phyloP scores from a whole-genome alignment of 805 yeast genomes.

The Cyberlindnera misumaiensis region DNA sequence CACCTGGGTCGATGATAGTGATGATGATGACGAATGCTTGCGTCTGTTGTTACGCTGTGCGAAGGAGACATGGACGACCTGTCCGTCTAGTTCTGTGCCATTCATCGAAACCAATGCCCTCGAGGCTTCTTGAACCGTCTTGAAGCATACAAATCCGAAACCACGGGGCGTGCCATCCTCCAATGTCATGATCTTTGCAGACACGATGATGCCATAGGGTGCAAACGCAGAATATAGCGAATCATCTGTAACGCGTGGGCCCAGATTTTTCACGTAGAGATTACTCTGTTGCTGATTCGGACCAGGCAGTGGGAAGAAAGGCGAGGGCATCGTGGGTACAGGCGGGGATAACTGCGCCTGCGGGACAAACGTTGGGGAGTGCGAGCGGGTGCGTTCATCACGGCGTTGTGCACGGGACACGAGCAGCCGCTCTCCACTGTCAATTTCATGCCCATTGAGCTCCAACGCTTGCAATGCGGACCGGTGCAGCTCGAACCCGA shows the following conservation, averaged over 20 bases:
- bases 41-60: slow-evolving; percentile 53
- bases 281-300: slow-evolving; percentile 57
- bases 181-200: slow-evolving; percentile 45
- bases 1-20: no score
- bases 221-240: slow-evolving; percentile 36
- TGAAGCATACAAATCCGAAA: slow-evolving; percentile 73
- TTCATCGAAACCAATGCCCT: slow-evolving; percentile 61
- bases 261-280: slow-evolving; percentile 58
- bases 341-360: background rate
- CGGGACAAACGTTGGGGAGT: background rate
- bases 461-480: slow-evolving; percentile 41
- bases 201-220: slow-evolving; percentile 41
- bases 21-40: no score
- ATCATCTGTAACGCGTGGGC: slow-evolving; percentile 43
- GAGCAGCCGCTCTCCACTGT: slow-evolving; percentile 20
- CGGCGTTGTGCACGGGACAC: slow-evolving; percentile 43
- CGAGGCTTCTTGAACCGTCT: slow-evolving; percentile 53
- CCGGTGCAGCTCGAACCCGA: slow-evolving; percentile 40
- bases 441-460: slow-evolving; percentile 37
- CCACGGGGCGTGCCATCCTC: slow-evolving; percentile 45
- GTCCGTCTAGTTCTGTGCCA: slow-evolving; percentile 46
- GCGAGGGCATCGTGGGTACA: background rate
- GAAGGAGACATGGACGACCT: slow-evolving; percentile 55
- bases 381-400: slow-evolving; percentile 13
- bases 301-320: slow-evolving; percentile 33